A percentile compares a stretch with the other conserved stretches of the same genome.
These are phyloP conservation scores for Thymus mandschuricus DNA, from an alignment of 257 asterid species.

Conservation along the genomic window DNA sequence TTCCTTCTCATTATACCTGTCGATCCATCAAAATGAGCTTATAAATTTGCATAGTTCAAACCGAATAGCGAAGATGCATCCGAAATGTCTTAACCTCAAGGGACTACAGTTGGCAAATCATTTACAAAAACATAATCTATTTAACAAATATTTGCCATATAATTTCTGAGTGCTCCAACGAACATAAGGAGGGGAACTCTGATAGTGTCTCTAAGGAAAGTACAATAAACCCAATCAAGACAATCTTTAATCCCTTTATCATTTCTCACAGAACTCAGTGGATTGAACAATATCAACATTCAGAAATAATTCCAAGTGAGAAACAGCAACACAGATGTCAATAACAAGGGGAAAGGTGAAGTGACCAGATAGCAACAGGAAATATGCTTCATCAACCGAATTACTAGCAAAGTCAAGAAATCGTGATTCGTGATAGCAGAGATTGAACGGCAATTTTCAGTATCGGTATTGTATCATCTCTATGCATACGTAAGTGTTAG, in stretches of 20 bases:
- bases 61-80: neutral
- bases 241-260: neutral
- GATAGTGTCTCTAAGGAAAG: no score
- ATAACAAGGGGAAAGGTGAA: neutral
- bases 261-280: neutral
- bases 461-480: no score
- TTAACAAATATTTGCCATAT: neutral
- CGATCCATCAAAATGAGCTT: conserved; percentile 2
- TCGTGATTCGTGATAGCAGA: neutral
- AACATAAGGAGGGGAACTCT: neutral
- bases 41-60: neutral
- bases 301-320: neutral
- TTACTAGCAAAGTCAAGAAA: neutral
- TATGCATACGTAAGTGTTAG: neutral
- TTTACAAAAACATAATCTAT: neutral
- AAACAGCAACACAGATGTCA: neutral
- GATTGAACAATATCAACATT: neutral
- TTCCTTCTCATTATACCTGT: neutral
- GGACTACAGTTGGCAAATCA: neutral
- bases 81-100: neutral
- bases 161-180: neutral
- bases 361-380: neutral
- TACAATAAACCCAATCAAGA: neutral
- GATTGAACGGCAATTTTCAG: neutral
- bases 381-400: neutral